These are phyloP conservation scores for Paramecium sexaurelia DNA, from an alignment of 73 alveolate species.

Conservation along the genomic window DNA sequence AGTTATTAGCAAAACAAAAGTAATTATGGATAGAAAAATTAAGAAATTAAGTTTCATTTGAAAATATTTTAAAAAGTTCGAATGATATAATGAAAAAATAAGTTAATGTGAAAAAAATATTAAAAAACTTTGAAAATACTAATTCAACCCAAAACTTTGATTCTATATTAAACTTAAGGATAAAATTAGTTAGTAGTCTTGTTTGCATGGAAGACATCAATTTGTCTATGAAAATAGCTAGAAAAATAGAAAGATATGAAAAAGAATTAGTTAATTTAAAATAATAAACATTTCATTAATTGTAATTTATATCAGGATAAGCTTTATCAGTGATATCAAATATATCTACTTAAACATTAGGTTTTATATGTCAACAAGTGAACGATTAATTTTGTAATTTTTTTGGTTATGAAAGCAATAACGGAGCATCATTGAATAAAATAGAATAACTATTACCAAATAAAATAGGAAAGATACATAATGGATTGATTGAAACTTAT, in stretches of 20 bases:
- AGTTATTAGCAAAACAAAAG: background rate
- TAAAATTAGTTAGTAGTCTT: background rate
- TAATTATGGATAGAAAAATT: background rate
- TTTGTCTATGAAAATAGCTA: background rate
- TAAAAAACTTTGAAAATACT: background rate
- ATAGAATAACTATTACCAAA: background rate
- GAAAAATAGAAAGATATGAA: background rate
- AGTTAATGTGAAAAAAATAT: background rate
- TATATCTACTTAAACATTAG: background rate
- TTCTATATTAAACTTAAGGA: background rate
- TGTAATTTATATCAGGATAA: background rate
- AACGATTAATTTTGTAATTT: background rate
- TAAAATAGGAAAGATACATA: background rate
- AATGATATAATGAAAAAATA: background rate
- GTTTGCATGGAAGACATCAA: constrained; percentile 1
- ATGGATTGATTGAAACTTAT: background rate
- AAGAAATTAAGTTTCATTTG: background rate
- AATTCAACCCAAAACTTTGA: background rate
- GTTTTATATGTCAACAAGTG: background rate
- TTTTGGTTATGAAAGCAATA: background rate
- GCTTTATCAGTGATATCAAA: background rate
- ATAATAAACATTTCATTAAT: background rate
- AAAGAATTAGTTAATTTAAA: background rate
- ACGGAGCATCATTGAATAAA: background rate
- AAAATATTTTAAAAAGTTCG: background rate